phyloP scores from a whole-genome alignment of 306 rosid genomes.

The Medicago ruthenica region DNA sequence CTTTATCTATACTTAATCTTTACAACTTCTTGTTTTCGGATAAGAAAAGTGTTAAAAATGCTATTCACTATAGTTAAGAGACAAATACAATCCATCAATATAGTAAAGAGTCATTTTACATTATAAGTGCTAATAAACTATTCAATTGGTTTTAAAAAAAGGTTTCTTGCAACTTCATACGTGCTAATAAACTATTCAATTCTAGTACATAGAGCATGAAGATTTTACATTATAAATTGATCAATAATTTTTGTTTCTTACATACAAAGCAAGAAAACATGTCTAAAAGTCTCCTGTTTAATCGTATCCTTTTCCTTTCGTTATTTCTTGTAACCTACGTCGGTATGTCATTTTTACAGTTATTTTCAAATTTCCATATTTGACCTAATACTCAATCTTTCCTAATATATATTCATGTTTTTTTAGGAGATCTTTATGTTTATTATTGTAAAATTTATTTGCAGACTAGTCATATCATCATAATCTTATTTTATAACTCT shows the following conservation, averaged over 20 bases:
- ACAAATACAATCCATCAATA: conserved; percentile 7
- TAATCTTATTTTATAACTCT: neutral
- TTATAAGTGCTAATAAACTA: neutral
- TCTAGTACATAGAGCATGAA: neutral
- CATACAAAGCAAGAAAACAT: neutral
- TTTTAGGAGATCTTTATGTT: neutral
- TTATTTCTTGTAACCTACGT: neutral
- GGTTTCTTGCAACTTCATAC: neutral
- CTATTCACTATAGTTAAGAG: neutral
- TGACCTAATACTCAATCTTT: neutral
- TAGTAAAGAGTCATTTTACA: neutral
- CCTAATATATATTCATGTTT: too few relatives aligned
- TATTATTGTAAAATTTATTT: neutral
- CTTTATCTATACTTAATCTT: too few relatives aligned
- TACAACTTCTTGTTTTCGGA: too few relatives aligned
- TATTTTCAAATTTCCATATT: neutral
- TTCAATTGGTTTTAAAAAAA: neutral
- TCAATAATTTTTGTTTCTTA: neutral
- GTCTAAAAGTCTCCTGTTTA: neutral
- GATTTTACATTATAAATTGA: neutral
- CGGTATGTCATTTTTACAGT: neutral
- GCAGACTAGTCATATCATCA: neutral
- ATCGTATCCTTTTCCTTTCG: neutral
- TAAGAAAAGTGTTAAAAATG: too few relatives aligned
- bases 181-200: neutral